Base-by-base conservation (phyloP, 2,329 filamentous ascomycete genomes). In the Penicillium sp. region DNA sequence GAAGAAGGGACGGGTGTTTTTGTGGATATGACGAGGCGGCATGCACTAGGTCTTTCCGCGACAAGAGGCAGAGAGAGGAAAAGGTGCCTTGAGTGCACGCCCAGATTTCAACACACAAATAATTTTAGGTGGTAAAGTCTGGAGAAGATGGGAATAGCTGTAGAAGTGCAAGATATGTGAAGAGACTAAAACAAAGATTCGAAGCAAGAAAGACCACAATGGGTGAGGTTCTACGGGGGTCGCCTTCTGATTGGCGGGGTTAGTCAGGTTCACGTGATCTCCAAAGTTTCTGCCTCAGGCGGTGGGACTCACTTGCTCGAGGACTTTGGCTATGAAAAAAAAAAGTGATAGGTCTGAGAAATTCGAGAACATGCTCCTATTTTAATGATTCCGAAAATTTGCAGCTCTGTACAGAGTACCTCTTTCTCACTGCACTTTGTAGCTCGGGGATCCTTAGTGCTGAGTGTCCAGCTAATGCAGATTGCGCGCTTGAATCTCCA, bases 1-100 rank as follows among this genome's bases (percentile, higher is more conserved):
- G 60, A 57, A 61, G 63, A 66, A 65, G 58, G 59, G 59, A 66
- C 61, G 67, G 68, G 60, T 71, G 70, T 68, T 70, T 71, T 70
- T 72, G 70, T 72, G 70, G 69, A 70, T 71, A 71, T 72, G 69
- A 72, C 69, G 69, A 70, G 68, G 68, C 52, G 52, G 52, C 67
- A 70, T 70, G 64, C 68, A 70, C 68, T 67, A 67, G 60, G 60
- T 64, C 60, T 63, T 63, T 63, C 59, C 61, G 60, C 60, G 59
- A 60, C 52, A 34, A 58, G 62, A 69, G 62, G 62, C 68, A 68
- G 60, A 60, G 65, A 65, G 58, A 60, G 57, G 62, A 61, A 63
- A 64, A 66, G 64, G 62, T 56, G 65, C 62, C 64, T 66, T 65
- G 55, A 60, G 56, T 61, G 59, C 59, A 65, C 61, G 60, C 59